Base-by-base conservation (phyloP, 179 eudicot genomes). In the Actinidia arguta region DNA sequence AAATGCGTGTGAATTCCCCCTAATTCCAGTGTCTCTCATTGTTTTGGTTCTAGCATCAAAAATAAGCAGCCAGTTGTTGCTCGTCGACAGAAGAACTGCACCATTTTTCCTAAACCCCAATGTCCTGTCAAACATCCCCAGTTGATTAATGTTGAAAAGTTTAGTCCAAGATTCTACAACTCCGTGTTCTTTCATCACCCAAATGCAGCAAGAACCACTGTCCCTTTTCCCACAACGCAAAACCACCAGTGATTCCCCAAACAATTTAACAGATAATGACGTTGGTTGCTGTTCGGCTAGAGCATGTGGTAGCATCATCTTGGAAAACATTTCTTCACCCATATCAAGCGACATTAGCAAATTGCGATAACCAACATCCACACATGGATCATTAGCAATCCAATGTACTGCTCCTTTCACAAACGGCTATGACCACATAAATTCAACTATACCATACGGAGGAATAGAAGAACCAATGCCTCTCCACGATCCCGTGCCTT, bases 171-270 rank as follows among this genome's bases (percentile, higher is more conserved):
- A 73, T 73, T 51, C 61, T 27, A 17, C 77, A 73, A 73, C 61
- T 51, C 77, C 77, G 8, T 50, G 52, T 22, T 73, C 61, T 73
- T 25, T 73, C 77, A 73, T 54, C 47, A 44, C 80, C 80, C 80
- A 76, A 39, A 76, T 12, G 14, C 39, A 36, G 39, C 18, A 76
- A 17, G 69, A 13, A 10, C 51, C 36, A 1, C 20, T 1, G 3
- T 18, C 31, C 50, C 3, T 12, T 36, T 8, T 11, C 22, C 18
- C 31, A 59, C 12, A 3, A 7, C 31, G 6, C 6, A 76, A 20
- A 2, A 58, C 36, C 58, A 54, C 68, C 24, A 76, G 80, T n/a
- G 80, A 76, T 44, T 76, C 69, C 24, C 67, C 52, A 76, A 76
- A 58, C 59, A 9, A 11, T 22, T 44, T 27, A 50, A 73, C 17